Evolutionary conservation across 129 eudicot species (phyloP), one percentile per base, ranked within the genome.

Genomic region (Scalesia atractyloides): DNA sequence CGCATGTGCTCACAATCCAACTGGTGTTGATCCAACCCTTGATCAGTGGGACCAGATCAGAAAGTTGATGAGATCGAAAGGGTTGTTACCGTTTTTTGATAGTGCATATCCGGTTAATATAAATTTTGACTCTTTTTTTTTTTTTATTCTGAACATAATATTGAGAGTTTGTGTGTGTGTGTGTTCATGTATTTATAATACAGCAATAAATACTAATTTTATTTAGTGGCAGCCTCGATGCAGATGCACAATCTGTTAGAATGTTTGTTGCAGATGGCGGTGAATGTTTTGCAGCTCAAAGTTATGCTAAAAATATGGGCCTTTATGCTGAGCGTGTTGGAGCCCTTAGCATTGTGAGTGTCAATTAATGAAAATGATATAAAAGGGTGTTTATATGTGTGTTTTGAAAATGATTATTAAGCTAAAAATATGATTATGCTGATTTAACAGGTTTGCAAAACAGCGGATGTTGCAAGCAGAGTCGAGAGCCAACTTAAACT

Each of bases 1-100:
- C 73, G 89, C 89, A n/a, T 89, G 96, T 59, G 96, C 96, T 65
- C 96, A 89, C 77, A 89, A 89, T 73, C 96, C 96, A 56, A 89
- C 96, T 10, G 96, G 96, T 9, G 91, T 89, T 11, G 96, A 89
- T 73, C 96, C 96, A 56, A 89, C 96, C 34, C 47, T 75, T 54
- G 90, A 86, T 64, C 92, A 89, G 64, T 89, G 96, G 96, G 91
- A 84, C 70, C 76, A 86, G 77, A 89, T 89, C 73, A 73, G 92
- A 39, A 81, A 82, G 41, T 56, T 89, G 43, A 82, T 89, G 80
- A 81, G 91, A 79, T 86, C 90, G n/a, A 89, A 89, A 71, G 82
- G 62, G 20, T 63, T 86, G 83, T 75, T 89, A 46, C 96, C 96
- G 0, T 89, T 89, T 73, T 89, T 89, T 50, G 96, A 89, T 70